Evolutionary conservation across 2,329 filamentous ascomycete genomes (phyloP).

Genomic region (Phoma sp.): DNA sequence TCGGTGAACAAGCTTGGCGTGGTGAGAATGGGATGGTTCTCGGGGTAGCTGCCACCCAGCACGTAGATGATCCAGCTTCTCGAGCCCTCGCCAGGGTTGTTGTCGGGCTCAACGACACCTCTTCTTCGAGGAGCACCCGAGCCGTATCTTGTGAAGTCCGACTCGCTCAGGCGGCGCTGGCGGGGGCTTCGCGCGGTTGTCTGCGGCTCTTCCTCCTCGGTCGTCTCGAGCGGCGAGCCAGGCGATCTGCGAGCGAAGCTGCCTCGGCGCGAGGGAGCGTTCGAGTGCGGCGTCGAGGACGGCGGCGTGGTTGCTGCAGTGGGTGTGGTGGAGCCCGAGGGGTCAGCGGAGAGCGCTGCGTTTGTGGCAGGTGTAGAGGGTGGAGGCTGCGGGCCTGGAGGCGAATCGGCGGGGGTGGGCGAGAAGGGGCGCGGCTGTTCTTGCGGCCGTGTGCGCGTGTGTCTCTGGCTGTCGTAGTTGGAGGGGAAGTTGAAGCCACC

Average conservation of each 20-base stretch:
- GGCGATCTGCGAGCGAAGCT: conserved; percentile 49
- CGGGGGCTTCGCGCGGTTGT: conserved; percentile 52
- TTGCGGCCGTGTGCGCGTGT: conserved; percentile 52
- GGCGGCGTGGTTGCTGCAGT: conserved; percentile 40
- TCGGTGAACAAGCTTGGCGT: conserved; percentile 74
- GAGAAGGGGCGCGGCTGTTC: conserved; percentile 53
- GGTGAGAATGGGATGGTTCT: conserved; percentile 73
- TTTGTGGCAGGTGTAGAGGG: conserved; percentile 67
- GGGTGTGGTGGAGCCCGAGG: conserved; percentile 57
- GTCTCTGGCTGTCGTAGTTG: conserved; percentile 61
- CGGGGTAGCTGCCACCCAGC: conserved; percentile 71
- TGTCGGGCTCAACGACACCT: conserved; percentile 65
- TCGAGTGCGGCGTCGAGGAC: conserved; percentile 45
- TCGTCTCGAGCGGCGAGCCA: conserved; percentile 52
- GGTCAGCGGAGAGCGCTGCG: conserved; percentile 61
- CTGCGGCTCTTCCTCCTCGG: conserved; percentile 51
- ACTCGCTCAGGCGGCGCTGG: conserved; percentile 64
- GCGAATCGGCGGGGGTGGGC: conserved; percentile 58
- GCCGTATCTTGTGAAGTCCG: conserved; percentile 66
- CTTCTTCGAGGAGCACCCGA: conserved; percentile 68
- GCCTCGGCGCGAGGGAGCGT: conserved; percentile 47
- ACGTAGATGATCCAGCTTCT: conserved; percentile 77
- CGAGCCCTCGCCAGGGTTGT: conserved; percentile 63
- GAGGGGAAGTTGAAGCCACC: conserved; percentile 58
- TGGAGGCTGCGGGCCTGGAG: conserved; percentile 65